Conservation (phyloP, 2,329 filamentous ascomycete genomes). For the Westerdykella sp. region DNA sequence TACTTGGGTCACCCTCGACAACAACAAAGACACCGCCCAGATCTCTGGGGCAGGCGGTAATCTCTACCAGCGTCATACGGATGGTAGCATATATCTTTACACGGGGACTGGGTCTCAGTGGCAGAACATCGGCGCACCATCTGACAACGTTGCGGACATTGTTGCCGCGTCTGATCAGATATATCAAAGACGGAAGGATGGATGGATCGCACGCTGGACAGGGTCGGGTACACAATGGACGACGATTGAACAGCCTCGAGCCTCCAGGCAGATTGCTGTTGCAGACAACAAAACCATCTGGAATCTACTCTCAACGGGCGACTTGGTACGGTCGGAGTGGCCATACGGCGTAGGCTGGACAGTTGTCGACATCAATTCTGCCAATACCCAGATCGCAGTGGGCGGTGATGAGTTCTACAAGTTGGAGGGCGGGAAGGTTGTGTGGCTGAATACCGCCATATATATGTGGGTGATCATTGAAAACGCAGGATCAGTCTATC, state of each 20-base stretch:
- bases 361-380: slow-evolving; percentile 18
- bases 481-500: slow-evolving; percentile 6
- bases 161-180: slow-evolving; percentile 21
- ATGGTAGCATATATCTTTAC: slow-evolving; percentile 22
- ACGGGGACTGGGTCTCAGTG: slow-evolving; percentile 14
- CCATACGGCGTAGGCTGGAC: slow-evolving; percentile 19
- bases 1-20: slow-evolving; percentile 17
- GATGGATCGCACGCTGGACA: slow-evolving; percentile 21
- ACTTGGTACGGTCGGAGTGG: slow-evolving; percentile 21
- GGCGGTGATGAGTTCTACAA: slow-evolving; percentile 28
- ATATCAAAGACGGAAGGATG: slow-evolving; percentile 25
- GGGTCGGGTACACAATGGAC: slow-evolving; percentile 17
- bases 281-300: slow-evolving; percentile 21
- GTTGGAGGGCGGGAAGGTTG: slow-evolving; percentile 19
- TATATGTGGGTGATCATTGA: slow-evolving; percentile 22
- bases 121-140: slow-evolving; percentile 16
- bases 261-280: slow-evolving; percentile 19
- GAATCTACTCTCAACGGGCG: slow-evolving; percentile 20
- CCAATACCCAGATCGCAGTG: slow-evolving; percentile 18
- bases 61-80: slow-evolving; percentile 23
- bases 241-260: slow-evolving; percentile 16
- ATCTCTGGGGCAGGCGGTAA: slow-evolving; percentile 19
- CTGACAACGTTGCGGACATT: slow-evolving; percentile 22
- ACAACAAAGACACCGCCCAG: slow-evolving; percentile 23
- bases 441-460: slow-evolving; percentile 19